Evolutionary conservation across 2,329 filamentous ascomycete species (phyloP).

Genomic region (Drechslerella stenobrocha): DNA sequence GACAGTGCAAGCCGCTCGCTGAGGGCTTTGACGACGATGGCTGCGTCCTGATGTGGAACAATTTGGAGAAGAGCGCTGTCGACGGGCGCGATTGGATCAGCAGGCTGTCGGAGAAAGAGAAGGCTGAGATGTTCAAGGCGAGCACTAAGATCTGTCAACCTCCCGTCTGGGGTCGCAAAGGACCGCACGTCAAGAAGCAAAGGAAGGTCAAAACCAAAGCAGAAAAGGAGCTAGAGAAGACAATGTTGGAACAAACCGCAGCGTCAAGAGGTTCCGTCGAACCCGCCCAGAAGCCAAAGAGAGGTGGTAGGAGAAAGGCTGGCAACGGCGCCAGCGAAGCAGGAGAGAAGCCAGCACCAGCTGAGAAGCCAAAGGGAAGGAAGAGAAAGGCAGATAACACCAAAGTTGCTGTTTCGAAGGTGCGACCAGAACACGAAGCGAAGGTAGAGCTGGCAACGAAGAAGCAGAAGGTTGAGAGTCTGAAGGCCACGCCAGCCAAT

Average conservation of each 20-base stretch:
- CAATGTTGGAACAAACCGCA: not conserved
- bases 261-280: too few species aligned
- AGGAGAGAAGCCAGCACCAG: not conserved
- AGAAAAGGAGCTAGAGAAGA: constrained; percentile 15
- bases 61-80: constrained; percentile 1
- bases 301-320: constrained; percentile 14
- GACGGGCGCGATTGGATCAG: constrained; percentile 1
- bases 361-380: not conserved
- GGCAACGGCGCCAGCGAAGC: not conserved
- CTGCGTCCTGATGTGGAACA: constrained; percentile 6
- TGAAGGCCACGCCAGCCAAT: not conserved
- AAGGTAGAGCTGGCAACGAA: constrained; percentile 1
- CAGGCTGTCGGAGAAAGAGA: constrained; percentile 17
- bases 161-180: constrained; percentile 42
- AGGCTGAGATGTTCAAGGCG: constrained; percentile 21
- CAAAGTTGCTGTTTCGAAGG: not conserved
- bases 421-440: constrained; percentile 3
- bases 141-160: constrained; percentile 33
- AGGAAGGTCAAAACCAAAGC: constrained; percentile 35
- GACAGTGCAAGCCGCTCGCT: not conserved
- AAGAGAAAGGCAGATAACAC: constrained; percentile 14
- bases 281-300: constrained; percentile 6
- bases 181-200: constrained; percentile 35
- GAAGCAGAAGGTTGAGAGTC: not conserved
- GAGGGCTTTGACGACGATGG: constrained; percentile 10